A percentile compares a stretch with the other conserved stretches of the same genome.
Evolutionary conservation across 495 filamentous ascomycete genomes (phyloP).

Genomic region (Rusavskia elegans): DNA sequence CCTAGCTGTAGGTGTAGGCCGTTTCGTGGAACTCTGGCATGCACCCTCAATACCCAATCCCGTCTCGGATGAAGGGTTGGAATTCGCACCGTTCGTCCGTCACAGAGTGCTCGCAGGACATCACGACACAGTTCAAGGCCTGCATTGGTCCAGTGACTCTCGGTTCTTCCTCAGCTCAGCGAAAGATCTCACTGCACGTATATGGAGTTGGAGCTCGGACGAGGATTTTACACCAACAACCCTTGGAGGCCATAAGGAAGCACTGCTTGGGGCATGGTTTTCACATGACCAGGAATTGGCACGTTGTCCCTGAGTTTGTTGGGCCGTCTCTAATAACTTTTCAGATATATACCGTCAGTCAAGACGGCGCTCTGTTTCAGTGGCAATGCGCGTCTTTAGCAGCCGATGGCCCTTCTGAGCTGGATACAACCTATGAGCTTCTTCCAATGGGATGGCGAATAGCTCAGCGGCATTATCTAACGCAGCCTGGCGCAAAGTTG

Average conservation of each 20-base stretch:
- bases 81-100: constrained; percentile 86
- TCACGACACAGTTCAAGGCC: constrained; percentile 66
- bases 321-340: constrained; percentile 33
- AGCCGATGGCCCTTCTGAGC: constrained; percentile 35
- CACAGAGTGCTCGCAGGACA: constrained; percentile 78
- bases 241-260: constrained; percentile 76
- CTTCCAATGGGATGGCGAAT: constrained; percentile 65
- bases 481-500: constrained; percentile 75
- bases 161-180: constrained; percentile 83
- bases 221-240: constrained; percentile 81
- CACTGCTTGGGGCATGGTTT: constrained; percentile 79
- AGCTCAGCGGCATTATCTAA: constrained; percentile 72
- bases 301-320: constrained; percentile 38
- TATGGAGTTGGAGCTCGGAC: constrained; percentile 85
- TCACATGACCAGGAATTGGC: constrained; percentile 75
- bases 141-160: constrained; percentile 92
- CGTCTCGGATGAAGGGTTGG: constrained; percentile 62
- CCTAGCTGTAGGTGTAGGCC: constrained; percentile 73
- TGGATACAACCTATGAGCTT: constrained; percentile 43
- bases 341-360: constrained; percentile 60
- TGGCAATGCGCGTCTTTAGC: constrained; percentile 43
- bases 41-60: constrained; percentile 75
- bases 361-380: constrained; percentile 50
- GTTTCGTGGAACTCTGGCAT: constrained; percentile 86
- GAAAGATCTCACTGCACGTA: constrained; percentile 78